Evolutionary conservation across 2,329 filamentous ascomycete species (phyloP), one percentile per base, ranked within the genome.

Genomic region (Clarireedia paspali): DNA sequence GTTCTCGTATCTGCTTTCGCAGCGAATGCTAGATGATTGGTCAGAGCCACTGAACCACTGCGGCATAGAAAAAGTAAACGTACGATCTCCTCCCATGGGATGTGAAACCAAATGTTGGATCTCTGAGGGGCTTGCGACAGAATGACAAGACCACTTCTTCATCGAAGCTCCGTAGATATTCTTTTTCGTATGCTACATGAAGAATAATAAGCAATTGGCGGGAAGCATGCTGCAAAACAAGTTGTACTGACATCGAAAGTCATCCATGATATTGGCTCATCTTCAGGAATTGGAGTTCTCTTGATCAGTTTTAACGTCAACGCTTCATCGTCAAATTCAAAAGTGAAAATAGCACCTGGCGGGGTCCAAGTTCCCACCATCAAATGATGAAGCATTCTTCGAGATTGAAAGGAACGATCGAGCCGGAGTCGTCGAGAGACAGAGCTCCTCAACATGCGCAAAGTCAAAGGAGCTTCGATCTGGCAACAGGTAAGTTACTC

Each of bases 231-330:
- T 59, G 50, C 60, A 47, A 56, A 44, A 38, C 40, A 6, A 30
- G 39, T 10, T 20, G n/a, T 15, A 67, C 85, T 73, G 75, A 90
- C 88, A 70, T 89, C 87, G 67, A 95, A 92, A 15, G 89, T 86
- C 87, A 95, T 92, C 90, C 90, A 95, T 58, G 89, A 95, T 63
- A 95, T 94, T 6, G 90, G 88, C 72, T 95, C 89, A 61, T 92
- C 87, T 52, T 87, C 73, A 4, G 89, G 86, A 56, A 95, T 94
- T 57, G 84, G 82, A 1, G 89, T 94, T 64, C 86, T 84, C 75
- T 92, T 91, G 67, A 95, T 74, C 66, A 94, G 73, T 63, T 85
- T 80, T 59, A 95, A 73, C 6, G 84, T 85, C 62, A 91, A 75
- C 40, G 82, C 83, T 72, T 91, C 87, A 64, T 92, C 89, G 73